These are phyloP conservation scores for Pochonia chlamydosporia DNA, from an alignment of 2,329 filamentous ascomycete species.

Conservation along the genomic window DNA sequence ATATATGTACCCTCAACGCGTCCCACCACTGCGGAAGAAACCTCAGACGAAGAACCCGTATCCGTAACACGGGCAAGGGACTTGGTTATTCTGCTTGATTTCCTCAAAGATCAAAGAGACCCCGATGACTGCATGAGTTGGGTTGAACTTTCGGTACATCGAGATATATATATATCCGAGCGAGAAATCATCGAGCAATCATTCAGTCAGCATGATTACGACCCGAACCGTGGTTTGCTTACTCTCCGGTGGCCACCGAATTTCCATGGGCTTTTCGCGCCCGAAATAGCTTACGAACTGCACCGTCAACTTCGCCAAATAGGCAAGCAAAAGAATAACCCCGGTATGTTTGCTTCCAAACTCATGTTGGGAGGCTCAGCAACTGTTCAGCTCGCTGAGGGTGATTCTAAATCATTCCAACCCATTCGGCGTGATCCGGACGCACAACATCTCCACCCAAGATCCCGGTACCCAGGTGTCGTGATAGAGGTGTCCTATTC, in stretches of 20 bases:
- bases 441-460: background rate
- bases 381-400: background rate
- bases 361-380: background rate
- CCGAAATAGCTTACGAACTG: background rate
- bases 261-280: background rate
- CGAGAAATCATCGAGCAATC: background rate
- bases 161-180: background rate
- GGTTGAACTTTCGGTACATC: background rate
- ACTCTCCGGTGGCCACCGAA: background rate
- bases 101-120: background rate
- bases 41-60: background rate
- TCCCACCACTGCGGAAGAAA: background rate
- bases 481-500: background rate
- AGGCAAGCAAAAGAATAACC: background rate
- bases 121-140: background rate
- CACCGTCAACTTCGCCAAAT: background rate
- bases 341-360: background rate
- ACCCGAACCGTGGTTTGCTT: background rate
- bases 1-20: background rate
- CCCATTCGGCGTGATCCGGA: background rate
- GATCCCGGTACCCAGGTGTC: background rate
- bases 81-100: background rate
- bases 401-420: background rate
- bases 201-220: background rate
- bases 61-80: background rate